These are phyloP conservation scores for Atkinsonella texensis DNA, from an alignment of 2,329 filamentous ascomycete species.

Conservation along the genomic window DNA sequence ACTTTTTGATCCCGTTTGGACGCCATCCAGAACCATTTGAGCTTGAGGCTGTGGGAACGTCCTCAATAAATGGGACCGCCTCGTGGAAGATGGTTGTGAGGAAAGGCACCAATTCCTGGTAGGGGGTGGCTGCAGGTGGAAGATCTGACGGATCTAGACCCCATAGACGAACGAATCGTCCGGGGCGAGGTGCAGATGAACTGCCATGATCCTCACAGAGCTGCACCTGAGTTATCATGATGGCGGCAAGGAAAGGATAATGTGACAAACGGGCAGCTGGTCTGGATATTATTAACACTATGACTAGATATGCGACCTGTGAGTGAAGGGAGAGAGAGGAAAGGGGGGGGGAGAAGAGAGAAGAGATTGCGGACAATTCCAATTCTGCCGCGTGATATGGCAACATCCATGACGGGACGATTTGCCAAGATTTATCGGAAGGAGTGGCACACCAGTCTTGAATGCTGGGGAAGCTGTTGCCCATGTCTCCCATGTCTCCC, in stretches of 20 bases:
- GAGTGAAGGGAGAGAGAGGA: not conserved
- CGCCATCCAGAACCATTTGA: slow-evolving; percentile 30
- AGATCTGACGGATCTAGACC: slow-evolving; percentile 37
- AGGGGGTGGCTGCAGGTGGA: slow-evolving; percentile 26
- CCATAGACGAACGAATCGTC: slow-evolving; percentile 41
- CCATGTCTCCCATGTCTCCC: not conserved
- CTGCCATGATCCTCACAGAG: slow-evolving; percentile 8
- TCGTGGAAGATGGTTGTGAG: slow-evolving; percentile 43
- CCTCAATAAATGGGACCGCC: slow-evolving; percentile 45
- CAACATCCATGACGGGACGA: not conserved
- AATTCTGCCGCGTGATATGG: not conserved
- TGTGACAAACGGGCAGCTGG: not conserved
- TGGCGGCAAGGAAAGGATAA: not conserved
- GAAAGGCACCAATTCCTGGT: slow-evolving; percentile 36
- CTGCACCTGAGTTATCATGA: slow-evolving; percentile 2
- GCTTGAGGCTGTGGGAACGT: slow-evolving; percentile 24
- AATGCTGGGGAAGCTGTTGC: not conserved
- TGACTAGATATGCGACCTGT: no score
- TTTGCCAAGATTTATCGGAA: not conserved
- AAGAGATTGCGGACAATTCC: not conserved
- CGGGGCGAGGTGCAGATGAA: slow-evolving; percentile 15
- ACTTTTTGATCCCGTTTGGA: slow-evolving; percentile 35
- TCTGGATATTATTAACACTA: not conserved
- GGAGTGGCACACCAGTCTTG: not conserved
- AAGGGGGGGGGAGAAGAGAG: not conserved